Evolutionary conservation across 192 early-diverging fungal species (phyloP).

Genomic region (Backusella liffmaniae): DNA sequence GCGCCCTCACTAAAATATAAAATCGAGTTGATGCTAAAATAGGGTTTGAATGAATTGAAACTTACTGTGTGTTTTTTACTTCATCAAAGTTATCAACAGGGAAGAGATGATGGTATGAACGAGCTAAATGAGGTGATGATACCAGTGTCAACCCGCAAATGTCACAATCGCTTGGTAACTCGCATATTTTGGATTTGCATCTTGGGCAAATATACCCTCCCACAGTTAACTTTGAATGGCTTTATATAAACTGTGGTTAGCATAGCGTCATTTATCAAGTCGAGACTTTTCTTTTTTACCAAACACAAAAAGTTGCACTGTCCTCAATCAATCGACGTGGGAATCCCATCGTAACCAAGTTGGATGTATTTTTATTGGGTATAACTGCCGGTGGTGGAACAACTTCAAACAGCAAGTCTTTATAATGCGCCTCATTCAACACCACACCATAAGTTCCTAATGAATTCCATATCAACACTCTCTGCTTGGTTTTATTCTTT

Average conservation of each 20-base stretch:
- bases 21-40: slow-evolving; percentile 20
- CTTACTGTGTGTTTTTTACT: slow-evolving; percentile 46
- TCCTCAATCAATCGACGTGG: slow-evolving; percentile 55
- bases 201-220: slow-evolving; percentile 85
- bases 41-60: neutral
- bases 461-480: neutral
- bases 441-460: slow-evolving; percentile 80
- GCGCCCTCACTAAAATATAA: slow-evolving; percentile 32
- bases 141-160: slow-evolving; percentile 88
- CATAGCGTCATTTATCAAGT: neutral
- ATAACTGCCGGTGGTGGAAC: slow-evolving; percentile 85
- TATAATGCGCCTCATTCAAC: slow-evolving; percentile 78
- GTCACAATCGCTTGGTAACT: slow-evolving; percentile 90
- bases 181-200: slow-evolving; percentile 80
- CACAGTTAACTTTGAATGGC: slow-evolving; percentile 64
- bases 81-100: slow-evolving; percentile 85
- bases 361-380: slow-evolving; percentile 54
- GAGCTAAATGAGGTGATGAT: slow-evolving; percentile 84
- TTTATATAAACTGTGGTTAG: slow-evolving; percentile 17
- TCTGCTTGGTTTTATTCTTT: neutral
- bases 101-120: slow-evolving; percentile 95
- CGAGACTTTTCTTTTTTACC: slow-evolving; percentile 38
- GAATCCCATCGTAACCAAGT: slow-evolving; percentile 93
- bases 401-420: slow-evolving; percentile 79
- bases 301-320: slow-evolving; percentile 73